Conservation (phyloP, 495 filamentous ascomycete genomes). For the Talaromyces liani region DNA sequence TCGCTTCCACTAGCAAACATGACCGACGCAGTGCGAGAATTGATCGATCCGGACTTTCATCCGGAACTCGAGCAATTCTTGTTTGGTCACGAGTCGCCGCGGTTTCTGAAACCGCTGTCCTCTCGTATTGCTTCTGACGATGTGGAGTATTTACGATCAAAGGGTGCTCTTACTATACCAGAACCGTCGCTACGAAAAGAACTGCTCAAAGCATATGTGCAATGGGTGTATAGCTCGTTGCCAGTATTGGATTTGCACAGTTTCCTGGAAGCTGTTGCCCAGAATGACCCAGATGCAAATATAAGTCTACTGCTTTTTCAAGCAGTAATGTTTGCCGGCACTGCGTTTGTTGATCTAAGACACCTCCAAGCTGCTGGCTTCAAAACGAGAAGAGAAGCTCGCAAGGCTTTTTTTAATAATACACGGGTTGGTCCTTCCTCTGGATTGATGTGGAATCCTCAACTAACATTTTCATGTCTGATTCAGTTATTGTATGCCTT, state of each 20-base stretch:
- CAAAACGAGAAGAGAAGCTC: constrained; percentile 58
- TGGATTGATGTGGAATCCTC: neutral
- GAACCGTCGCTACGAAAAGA: constrained; percentile 58
- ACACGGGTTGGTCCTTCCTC: constrained; percentile 49
- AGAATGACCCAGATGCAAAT: constrained; percentile 53
- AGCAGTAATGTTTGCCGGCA: constrained; percentile 73
- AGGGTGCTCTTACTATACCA: constrained; percentile 66
- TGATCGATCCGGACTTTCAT: constrained; percentile 32
- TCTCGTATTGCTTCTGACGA: constrained; percentile 61
- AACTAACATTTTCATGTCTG: neutral
- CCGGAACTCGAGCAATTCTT: constrained; percentile 32
- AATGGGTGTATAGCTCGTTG: constrained; percentile 84
- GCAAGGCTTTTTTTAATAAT: constrained; percentile 68
- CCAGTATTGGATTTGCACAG: constrained; percentile 69
- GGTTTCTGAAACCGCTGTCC: constrained; percentile 59
- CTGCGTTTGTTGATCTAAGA: constrained; percentile 65
- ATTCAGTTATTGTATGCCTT: constrained; percentile 63
- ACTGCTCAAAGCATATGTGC: constrained; percentile 63
- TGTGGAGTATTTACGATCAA: constrained; percentile 60
- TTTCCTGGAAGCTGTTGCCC: constrained; percentile 53
- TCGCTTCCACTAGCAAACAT: constrained; percentile 33
- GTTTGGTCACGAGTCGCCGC: constrained; percentile 28
- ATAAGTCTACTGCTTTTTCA: constrained; percentile 72
- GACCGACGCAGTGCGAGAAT: constrained; percentile 34
- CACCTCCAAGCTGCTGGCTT: constrained; percentile 64